Conservation (phyloP, 805 yeast species). For the Lipomyces yamadae region DNA sequence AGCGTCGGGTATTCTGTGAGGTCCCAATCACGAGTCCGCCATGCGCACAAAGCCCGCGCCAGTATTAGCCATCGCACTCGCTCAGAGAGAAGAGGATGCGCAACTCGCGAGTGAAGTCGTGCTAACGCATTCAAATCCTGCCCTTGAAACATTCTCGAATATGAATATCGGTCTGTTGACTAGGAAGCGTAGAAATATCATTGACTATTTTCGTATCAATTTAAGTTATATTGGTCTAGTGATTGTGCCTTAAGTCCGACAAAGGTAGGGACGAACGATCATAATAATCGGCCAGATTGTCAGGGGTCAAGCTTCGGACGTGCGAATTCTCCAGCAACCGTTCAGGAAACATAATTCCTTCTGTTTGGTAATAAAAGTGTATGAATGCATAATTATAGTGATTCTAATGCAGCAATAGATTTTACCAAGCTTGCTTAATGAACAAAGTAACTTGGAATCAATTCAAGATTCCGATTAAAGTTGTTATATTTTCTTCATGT, state of each 20-base stretch:
- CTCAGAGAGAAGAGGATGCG: neutral
- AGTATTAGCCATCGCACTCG: conserved; percentile 15
- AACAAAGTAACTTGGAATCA: conserved; percentile 14
- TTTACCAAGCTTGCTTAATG: neutral
- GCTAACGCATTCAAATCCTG: neutral
- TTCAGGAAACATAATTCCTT: neutral
- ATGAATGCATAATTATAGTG: too few species aligned
- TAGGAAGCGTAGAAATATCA: neutral
- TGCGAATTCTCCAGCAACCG: neutral
- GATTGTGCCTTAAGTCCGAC: too few species aligned
- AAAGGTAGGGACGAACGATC: too few species aligned
- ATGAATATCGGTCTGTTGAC: neutral
- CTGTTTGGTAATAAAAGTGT: conserved; percentile 3
- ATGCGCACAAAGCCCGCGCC: conserved; percentile 20
- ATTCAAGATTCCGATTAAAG: conserved; percentile 20
- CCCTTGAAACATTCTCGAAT: neutral
- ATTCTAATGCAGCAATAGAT: neutral
- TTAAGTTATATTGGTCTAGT: too few species aligned
- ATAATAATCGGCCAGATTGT: too few species aligned
- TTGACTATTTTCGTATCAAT: too few species aligned
- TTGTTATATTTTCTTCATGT: neutral
- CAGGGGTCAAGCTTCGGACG: too few species aligned
- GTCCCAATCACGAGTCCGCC: conserved; percentile 26
- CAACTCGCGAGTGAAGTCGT: neutral
- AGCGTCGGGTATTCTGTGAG: conserved; percentile 15